Base-by-base conservation (phyloP, 2,329 filamentous ascomycete genomes). In the Trichoderma koningii region DNA sequence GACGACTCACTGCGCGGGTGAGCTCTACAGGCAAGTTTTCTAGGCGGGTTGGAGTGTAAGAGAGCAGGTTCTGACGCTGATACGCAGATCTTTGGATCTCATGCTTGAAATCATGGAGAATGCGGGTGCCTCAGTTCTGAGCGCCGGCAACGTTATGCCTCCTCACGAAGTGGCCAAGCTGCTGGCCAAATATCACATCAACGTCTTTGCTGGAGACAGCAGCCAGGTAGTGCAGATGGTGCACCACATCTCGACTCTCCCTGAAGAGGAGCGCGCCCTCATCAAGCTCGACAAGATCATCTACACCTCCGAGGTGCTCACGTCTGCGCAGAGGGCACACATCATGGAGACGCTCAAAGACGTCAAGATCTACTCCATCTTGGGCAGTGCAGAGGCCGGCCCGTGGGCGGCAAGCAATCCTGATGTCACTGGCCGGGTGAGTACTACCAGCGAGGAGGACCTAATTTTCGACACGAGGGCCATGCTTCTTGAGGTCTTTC, bases 291-390 rank as follows among this genome's bases (percentile, higher is more conserved):
- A 73, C 14, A 82, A 81, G 66, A 70, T 81, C 0, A 73, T 82
- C 3, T 82, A 82, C 63, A 81, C 80, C 0, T 82, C 80, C 0
- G 80, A 82, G 38, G 68, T 73, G 0, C 68, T 82, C 23, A 77
- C 74, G 0, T 6, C 52, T 0, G 57, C 72, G 0, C 79, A 82
- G 42, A 71, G 72, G 23, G 64, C 56, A 0, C 74, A 75, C 14
- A 73, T 82, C 1, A 42, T 42, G 3, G 62, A 69, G 0, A 70
- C 76, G 0, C 64, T 82, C 0, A 74, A 72, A 0, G 65, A 70
- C 0, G 68, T 80, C 10, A 71, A 71, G 7, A 77, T 82, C 21
- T 77, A 66, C 61, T 82, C 79, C 0, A 12, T 81, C 1, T 42
- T 80, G 0, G 80, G 77, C 0, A 81, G 79, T 34, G 74, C 78